Evolutionary conservation across 1,284 basidiomycete genomes (phyloP).

Genomic region (Filobasidium uniguttulatum): DNA sequence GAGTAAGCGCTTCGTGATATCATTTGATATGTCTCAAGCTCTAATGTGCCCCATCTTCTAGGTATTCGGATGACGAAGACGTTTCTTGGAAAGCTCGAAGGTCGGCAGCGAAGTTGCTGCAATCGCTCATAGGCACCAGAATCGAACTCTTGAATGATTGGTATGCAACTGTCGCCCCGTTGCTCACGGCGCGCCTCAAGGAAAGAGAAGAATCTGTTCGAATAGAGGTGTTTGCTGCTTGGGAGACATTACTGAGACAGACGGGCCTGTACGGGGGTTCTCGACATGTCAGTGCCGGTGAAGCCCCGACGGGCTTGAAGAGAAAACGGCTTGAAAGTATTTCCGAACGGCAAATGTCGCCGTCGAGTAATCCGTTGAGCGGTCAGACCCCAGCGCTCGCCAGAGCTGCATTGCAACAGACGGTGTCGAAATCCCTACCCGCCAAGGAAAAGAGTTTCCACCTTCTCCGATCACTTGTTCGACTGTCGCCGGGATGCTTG

Average conservation of each 20-base stretch:
- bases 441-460: constrained; percentile 75
- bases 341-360: neutral
- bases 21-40: neutral
- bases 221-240: constrained; percentile 84
- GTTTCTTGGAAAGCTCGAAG: constrained; percentile 97
- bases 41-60: constrained; percentile 28
- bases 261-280: constrained; percentile 59
- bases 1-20: constrained; percentile 28
- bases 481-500: constrained; percentile 70
- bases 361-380: constrained; percentile 42
- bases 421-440: constrained; percentile 68
- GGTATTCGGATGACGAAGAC: constrained; percentile 95
- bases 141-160: constrained; percentile 67
- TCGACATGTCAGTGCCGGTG: constrained; percentile 45
- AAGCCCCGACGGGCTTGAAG: constrained; percentile 45
- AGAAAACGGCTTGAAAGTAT: constrained; percentile 51
- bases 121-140: constrained; percentile 71
- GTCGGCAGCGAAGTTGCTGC: constrained; percentile 77
- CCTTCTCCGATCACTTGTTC: constrained; percentile 60
- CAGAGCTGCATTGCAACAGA: constrained; percentile 68
- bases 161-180: constrained; percentile 70
- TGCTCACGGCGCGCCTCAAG: constrained; percentile 75
- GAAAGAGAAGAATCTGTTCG: constrained; percentile 94
- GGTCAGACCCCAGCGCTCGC: constrained; percentile 62
- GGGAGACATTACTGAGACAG: constrained; percentile 64